Evolutionary conservation across 352 stramenopile genomes (phyloP), one percentile per base, ranked within the genome.

Genomic region (Globisporangium spiculum): DNA sequence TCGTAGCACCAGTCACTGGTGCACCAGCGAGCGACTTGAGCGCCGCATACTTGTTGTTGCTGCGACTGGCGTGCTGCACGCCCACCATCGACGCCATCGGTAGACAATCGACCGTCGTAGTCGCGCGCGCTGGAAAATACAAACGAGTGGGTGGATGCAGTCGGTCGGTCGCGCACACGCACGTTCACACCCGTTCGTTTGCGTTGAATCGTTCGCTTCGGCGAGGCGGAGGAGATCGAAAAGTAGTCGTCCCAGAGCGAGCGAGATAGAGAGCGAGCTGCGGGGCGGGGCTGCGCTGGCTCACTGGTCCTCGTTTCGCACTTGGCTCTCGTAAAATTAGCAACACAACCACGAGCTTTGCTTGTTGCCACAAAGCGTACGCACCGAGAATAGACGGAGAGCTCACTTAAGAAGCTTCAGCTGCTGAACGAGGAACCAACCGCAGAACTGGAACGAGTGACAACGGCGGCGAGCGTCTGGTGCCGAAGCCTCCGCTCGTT

Each of bases 201-300:
- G 14, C 41, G 41, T 22, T 52, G 44, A 22, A 10, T 52, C 18
- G 44, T 65, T 55, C 59, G 26, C 44, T 63, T 34, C 6, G 24
- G 38, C 32, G n/a, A 59, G 4, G 44, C 61, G 46, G 61, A 66
- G 50, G 50, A 66, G 32, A 58, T 66, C 50, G 58, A 36, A 63
- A 63, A 63, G 58, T 63, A 54, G 36, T 34, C 58, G 34, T 46
- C 12, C 4, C 53, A 10, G 27, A 14, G 46, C 14, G 46, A 46
- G 3, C 8, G 26, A 18, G 36, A n/a, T 30, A 3, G 46, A 48
- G 7, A 24, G 9, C 6, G 26, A 22, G 20, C 60, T 46, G 36
- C 27, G 27, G 27, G 27, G 20, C 6, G 20, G 27, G 3, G 24
- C 58, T 22, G 38, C 5, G 44, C 44, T 52, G 44, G 14, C 44